Conservation (phyloP, 306 rosid genomes). For the Vigna trinervia region DNA sequence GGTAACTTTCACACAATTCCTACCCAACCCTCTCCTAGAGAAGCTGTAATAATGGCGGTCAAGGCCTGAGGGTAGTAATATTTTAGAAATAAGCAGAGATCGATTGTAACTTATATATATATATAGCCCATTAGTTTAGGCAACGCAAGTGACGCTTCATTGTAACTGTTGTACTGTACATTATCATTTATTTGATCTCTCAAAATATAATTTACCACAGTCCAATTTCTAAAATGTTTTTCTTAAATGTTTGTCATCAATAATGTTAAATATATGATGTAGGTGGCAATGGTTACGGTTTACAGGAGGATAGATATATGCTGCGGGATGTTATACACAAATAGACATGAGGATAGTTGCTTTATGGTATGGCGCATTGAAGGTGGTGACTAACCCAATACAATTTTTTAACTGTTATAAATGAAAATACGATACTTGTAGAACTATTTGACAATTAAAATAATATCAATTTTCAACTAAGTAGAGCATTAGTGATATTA, state of each 20-base stretch:
- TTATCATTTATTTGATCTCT: conserved; percentile 31
- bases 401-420: not conserved
- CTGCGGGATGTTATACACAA: not conserved
- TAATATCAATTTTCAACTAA: not conserved
- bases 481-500: not conserved
- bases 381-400: conserved; percentile 25
- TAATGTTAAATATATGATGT: not conserved
- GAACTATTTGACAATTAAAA: not conserved
- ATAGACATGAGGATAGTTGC: not conserved
- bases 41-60: conserved; percentile 42
- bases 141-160: conserved; percentile 8
- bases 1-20: conserved; percentile 34
- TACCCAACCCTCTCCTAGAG: conserved; percentile 43
- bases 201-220: conserved; percentile 19
- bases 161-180: conserved; percentile 13
- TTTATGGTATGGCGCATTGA: conserved; percentile 53
- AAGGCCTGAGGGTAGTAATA: conserved; percentile 32
- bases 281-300: not conserved
- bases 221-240: not conserved
- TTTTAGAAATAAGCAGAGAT: conserved; percentile 35
- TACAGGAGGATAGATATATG: not conserved
- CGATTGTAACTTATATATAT: conserved; percentile 39
- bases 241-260: not conserved
- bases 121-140: conserved; percentile 33
- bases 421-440: not conserved